Evolutionary conservation across 768 basidiomycete genomes (phyloP).

Genomic region (Leccinum imitatum): DNA sequence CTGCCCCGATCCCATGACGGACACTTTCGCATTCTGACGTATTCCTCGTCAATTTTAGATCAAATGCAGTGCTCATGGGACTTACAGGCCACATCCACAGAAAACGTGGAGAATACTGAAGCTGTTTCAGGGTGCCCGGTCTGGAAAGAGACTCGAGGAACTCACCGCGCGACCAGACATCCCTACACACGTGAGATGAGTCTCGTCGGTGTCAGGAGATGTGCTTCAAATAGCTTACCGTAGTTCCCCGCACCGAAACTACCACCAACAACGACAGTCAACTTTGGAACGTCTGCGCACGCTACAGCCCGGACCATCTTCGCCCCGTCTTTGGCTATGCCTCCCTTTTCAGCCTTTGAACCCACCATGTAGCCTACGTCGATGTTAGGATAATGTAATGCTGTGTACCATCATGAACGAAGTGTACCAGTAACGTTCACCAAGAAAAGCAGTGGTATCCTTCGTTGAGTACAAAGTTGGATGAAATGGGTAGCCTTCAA

Average conservation of each 20-base stretch:
- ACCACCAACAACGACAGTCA: constrained; percentile 90
- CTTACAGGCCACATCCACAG: constrained; percentile 98
- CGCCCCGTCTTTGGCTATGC: constrained; percentile 92
- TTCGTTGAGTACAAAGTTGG: constrained; percentile 87
- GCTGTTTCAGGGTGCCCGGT: constrained; percentile 6
- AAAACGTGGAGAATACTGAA: constrained; percentile 89
- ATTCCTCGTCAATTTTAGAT: constrained; percentile 6
- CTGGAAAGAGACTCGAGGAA: constrained; percentile 16
- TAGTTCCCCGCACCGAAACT: constrained; percentile 97
- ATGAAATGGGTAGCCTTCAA: constrained; percentile 96
- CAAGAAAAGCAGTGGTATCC: constrained; percentile 87
- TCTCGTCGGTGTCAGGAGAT: constrained; percentile 4
- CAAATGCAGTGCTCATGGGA: constrained; percentile 13
- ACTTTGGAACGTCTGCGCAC: constrained; percentile 90
- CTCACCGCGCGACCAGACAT: constrained; percentile 92
- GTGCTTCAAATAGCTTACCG: constrained; percentile 43
- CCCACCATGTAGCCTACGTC: constrained; percentile 89
- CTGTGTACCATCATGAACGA: background rate
- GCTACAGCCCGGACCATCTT: constrained; percentile 98
- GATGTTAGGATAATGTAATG: constrained; percentile 6
- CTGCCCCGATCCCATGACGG: constrained; percentile 94
- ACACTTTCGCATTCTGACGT: constrained; percentile 81
- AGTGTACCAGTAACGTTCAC: constrained; percentile 86
- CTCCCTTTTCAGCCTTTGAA: constrained; percentile 90
- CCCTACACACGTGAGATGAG: constrained; percentile 43